Base-by-base conservation (phyloP, 495 filamentous ascomycete species). In the Neurospora pannonica region DNA sequence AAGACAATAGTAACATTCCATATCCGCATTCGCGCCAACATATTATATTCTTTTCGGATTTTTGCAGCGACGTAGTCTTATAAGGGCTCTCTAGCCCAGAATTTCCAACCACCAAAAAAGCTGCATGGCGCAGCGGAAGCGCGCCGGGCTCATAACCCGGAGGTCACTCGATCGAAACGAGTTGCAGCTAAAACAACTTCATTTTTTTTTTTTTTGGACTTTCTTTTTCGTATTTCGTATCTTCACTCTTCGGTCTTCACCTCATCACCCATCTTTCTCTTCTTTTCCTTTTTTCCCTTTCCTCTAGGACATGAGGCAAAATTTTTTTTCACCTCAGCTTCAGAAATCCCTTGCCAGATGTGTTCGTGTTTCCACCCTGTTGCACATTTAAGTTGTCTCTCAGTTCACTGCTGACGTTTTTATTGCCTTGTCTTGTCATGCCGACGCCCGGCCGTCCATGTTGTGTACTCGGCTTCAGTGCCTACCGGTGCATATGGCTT, bases 91-190 rank as follows among this genome's bases (percentile, higher is more conserved):
- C 0, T 0, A 11, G 7, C 1, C 4, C 21, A 3, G 0, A 21
- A 4, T 4, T 4, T 19, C 70, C 28, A 70, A 72, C 34, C 21
- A 31, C 5, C 2, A 34, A 38, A 40, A 70, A 70, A 74, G 72
- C 72, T 74, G 67, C 72, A 74, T 74, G 72, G 72, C 72, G 72
- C 72, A 74, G 72, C 72, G 72, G 72, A 74, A 74, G 72, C 72
- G 72, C 72, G 72, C 72, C 72, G 72, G 72, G 72, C 72, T 74
- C 72, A 74, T 74, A 74, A 74, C 72, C 72, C 72, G 72, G 72
- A 74, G 72, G 72, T 40, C 72, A 74, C 72, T 71, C 38, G 72
- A 74, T 74, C 72, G 72, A 74, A 74, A 74, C 72, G 62, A 71
- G 72, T 74, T 74, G 42, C 37, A 75, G 70, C 70, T 46, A 71